A percentile compares a stretch with the other conserved stretches of the same genome.
These are phyloP conservation scores for Phytophthora sansomeana DNA, from an alignment of 352 stramenopile species.

Conservation along the genomic window DNA sequence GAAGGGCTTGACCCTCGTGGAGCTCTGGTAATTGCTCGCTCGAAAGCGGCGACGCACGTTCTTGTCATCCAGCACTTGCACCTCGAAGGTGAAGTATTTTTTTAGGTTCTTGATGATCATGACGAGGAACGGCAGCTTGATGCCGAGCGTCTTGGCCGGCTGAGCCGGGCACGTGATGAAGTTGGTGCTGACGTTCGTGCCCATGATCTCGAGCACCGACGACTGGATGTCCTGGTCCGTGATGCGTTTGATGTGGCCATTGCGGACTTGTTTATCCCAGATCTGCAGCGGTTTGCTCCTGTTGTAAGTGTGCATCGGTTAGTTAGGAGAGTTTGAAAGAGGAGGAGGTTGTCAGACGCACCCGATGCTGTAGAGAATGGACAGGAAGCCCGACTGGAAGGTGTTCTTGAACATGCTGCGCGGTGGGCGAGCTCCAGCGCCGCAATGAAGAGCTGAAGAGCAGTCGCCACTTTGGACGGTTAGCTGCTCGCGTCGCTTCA, in stretches of 20 bases:
- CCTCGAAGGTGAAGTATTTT: slow-evolving; percentile 99
- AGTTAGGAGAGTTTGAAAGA: background rate
- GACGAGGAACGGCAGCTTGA: slow-evolving; percentile 98
- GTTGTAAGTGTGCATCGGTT: background rate
- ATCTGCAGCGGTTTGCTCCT: slow-evolving; percentile 98
- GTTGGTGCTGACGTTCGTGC: slow-evolving; percentile 98
- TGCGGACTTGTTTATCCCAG: slow-evolving; percentile 98
- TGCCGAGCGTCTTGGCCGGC: slow-evolving; percentile 95
- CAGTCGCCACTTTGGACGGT: slow-evolving; percentile 18
- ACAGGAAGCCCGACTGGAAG: slow-evolving; percentile 98
- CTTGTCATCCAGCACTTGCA: slow-evolving; percentile 98
- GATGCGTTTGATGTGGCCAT: slow-evolving; percentile 99
- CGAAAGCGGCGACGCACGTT: slow-evolving; percentile 97
- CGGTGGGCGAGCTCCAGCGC: background rate
- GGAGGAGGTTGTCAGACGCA: slow-evolving; percentile 25
- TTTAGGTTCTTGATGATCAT: slow-evolving; percentile 99
- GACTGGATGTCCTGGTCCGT: slow-evolving; percentile 98
- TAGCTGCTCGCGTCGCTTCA: slow-evolving; percentile 23
- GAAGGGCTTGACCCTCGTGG: slow-evolving; percentile 97
- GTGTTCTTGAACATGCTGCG: slow-evolving; percentile 97
- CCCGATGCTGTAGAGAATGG: slow-evolving; percentile 98
- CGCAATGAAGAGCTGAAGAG: background rate
- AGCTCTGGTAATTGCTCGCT: slow-evolving; percentile 97
- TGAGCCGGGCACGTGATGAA: slow-evolving; percentile 97
- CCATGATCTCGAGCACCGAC: slow-evolving; percentile 98